Percentiles rank a stretch among this genome's conserved stretches.
These are phyloP conservation scores for Yamadazyma phyllophila DNA, from an alignment of 805 yeast genomes.

Conservation along the genomic window DNA sequence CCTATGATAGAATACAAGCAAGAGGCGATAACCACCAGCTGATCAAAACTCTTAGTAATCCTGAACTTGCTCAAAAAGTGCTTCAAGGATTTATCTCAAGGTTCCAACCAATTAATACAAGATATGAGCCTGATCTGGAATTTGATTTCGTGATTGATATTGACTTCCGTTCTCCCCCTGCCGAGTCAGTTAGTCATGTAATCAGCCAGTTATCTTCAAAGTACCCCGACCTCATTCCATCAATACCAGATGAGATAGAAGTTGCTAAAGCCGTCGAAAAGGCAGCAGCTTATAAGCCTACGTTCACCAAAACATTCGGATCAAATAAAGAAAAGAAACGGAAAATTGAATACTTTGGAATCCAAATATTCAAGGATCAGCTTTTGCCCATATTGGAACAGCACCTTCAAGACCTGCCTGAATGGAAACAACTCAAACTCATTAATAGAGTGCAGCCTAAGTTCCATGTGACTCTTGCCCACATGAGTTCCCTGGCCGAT, in stretches of 20 bases:
- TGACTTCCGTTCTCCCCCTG: slow-evolving; percentile 36
- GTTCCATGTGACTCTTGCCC: slow-evolving; percentile 71
- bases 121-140: slow-evolving; percentile 53
- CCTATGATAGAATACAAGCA: slow-evolving; percentile 54
- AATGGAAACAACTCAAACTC: slow-evolving; percentile 11
- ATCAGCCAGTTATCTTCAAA: slow-evolving; percentile 25
- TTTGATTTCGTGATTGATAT: slow-evolving; percentile 70
- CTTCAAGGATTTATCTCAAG: slow-evolving; percentile 72
- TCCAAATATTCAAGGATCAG: slow-evolving; percentile 5
- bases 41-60: slow-evolving; percentile 55
- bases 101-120: slow-evolving; percentile 56
- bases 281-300: slow-evolving; percentile 58
- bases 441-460: slow-evolving; percentile 46
- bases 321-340: slow-evolving; percentile 9
- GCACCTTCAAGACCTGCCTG: slow-evolving; percentile 15
- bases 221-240: slow-evolving; percentile 42
- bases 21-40: slow-evolving; percentile 92
- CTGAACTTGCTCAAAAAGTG: slow-evolving; percentile 52
- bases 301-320: slow-evolving; percentile 35
- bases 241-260: slow-evolving; percentile 42
- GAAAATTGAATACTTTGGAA: slow-evolving; percentile 13
- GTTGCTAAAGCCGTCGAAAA: slow-evolving; percentile 46
- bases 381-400: slow-evolving; percentile 9
- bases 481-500: slow-evolving; percentile 22
- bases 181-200: slow-evolving; percentile 39